A percentile compares a stretch with the other conserved stretches of the same genome.
phyloP scores from a whole-genome alignment of 2,329 filamentous ascomycete species.

The Apiospora pterosperma region DNA sequence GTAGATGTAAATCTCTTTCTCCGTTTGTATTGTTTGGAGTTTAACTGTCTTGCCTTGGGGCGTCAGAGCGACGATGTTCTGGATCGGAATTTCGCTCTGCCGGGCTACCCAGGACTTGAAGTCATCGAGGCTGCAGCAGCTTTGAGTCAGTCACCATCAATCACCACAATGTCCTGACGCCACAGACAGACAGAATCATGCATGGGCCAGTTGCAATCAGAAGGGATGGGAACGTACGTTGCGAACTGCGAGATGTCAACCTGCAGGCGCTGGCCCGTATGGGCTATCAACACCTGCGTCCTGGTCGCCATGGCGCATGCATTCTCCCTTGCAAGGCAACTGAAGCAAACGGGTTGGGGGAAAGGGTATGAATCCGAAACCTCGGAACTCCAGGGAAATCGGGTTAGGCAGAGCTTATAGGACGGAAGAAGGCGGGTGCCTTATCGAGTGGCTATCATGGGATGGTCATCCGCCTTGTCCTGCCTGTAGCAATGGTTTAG shows the following conservation, averaged over 20 bases:
- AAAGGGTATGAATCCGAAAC: background rate
- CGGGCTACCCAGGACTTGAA: slow-evolving; percentile 78
- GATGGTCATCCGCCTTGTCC: slow-evolving; percentile 2
- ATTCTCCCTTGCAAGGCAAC: slow-evolving; percentile 9
- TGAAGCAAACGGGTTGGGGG: background rate
- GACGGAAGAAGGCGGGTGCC: background rate
- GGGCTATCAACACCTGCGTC: slow-evolving; percentile 86
- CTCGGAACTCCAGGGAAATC: background rate
- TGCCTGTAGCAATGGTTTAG: background rate
- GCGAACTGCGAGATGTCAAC: slow-evolving; percentile 73
- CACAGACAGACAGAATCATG: background rate
- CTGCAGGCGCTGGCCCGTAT: slow-evolving; percentile 82
- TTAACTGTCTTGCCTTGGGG: slow-evolving; percentile 81
- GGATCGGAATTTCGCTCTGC: slow-evolving; percentile 68
- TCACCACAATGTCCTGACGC: slow-evolving; percentile 18
- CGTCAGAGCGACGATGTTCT: slow-evolving; percentile 85
- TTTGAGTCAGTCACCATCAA: slow-evolving; percentile 8
- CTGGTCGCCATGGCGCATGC: slow-evolving; percentile 63
- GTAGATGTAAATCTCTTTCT: slow-evolving; percentile 92
- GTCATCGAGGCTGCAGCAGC: slow-evolving; percentile 66
- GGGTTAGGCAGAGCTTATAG: background rate
- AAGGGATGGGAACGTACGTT: slow-evolving; percentile 52
- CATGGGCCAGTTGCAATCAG: background rate
- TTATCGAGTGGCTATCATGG: too few relatives aligned
- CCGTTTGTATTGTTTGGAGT: slow-evolving; percentile 72